Conservation (phyloP, 768 basidiomycete species). For the Pholiota molesta region DNA sequence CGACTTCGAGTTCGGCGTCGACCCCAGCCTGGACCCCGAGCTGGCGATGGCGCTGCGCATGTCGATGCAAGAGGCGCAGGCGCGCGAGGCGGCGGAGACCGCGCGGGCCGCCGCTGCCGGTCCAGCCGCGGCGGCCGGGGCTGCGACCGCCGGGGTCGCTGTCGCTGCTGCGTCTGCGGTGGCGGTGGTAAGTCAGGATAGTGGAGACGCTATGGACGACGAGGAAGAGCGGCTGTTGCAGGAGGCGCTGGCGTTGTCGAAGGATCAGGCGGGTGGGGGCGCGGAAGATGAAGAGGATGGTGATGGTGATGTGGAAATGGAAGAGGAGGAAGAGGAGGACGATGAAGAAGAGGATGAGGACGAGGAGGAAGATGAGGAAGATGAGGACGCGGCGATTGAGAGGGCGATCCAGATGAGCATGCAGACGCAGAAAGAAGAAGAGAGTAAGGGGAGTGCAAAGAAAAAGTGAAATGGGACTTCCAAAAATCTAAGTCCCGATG, state of each 20-base stretch:
- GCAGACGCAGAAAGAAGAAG: conserved; percentile 60
- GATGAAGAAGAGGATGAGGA: conserved; percentile 66
- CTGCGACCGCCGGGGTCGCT: conserved; percentile 27
- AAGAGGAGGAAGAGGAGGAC: conserved; percentile 60
- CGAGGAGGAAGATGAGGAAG: conserved; percentile 51
- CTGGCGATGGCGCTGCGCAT: conserved; percentile 97
- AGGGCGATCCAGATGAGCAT: conserved; percentile 94
- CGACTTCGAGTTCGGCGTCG: conserved; percentile 87
- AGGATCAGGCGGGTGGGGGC: conserved; percentile 68
- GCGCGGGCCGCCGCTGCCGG: conserved; percentile 41
- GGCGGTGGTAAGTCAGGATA: conserved; percentile 27
- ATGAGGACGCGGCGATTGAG: conserved; percentile 89
- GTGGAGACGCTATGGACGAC: conserved; percentile 54
- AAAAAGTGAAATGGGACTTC: conserved; percentile 26
- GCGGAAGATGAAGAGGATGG: conserved; percentile 74
- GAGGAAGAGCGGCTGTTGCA: conserved; percentile 82
- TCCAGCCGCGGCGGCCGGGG: conserved; percentile 30
- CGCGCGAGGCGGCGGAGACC: conserved; percentile 63
- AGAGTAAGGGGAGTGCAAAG: conserved; percentile 41
- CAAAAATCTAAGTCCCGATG: background rate
- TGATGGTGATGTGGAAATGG: conserved; percentile 66
- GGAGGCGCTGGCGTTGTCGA: conserved; percentile 77
- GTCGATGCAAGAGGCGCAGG: conserved; percentile 95
- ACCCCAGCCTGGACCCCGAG: conserved; percentile 95
- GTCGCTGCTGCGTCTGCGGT: conserved; percentile 28